Evolutionary conservation across 2,329 filamentous ascomycete genomes (phyloP).

Genomic region (Ceratocystis ficicola): DNA sequence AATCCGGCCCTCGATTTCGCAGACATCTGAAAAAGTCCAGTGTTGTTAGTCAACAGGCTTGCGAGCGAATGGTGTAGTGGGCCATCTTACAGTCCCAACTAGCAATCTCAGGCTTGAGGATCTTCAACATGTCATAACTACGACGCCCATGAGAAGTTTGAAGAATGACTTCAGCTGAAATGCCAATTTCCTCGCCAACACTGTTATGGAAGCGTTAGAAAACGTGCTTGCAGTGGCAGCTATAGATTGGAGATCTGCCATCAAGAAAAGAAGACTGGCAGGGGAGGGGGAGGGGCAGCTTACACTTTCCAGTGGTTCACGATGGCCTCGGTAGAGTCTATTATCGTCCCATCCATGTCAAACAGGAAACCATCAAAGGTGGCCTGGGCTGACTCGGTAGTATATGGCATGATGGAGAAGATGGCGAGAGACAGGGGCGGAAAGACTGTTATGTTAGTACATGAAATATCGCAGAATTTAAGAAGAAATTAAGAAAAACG

Average conservation of each 20-base stretch:
- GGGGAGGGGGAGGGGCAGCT: conserved; percentile 25
- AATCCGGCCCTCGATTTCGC: conserved; percentile 62
- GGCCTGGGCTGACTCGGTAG: conserved; percentile 35
- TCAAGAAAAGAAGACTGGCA: not conserved
- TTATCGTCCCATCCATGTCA: conserved; percentile 74
- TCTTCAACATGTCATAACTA: conserved; percentile 71
- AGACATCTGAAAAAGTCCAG: conserved; percentile 50
- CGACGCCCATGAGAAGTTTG: conserved; percentile 83
- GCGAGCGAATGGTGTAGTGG: not conserved
- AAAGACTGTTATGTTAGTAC: not conserved
- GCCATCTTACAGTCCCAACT: conserved; percentile 72
- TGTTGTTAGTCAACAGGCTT: not conserved
- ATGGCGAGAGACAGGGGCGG: not conserved
- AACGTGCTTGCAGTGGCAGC: not conserved
- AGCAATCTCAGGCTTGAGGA: conserved; percentile 72
- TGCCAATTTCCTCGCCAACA: conserved; percentile 70
- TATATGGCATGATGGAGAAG: conserved; percentile 27
- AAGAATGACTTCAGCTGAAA: conserved; percentile 73
- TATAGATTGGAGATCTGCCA: not conserved
- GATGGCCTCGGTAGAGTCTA: conserved; percentile 67
- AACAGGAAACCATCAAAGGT: conserved; percentile 50
- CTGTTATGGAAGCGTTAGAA: conserved; percentile 38
- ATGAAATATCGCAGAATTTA: not conserved
- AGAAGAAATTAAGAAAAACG: not conserved
- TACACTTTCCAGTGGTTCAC: conserved; percentile 65